Evolutionary conservation across 2,329 filamentous ascomycete species (phyloP), one percentile per base, ranked within the genome.

Genomic region (Fusarium haematococcum): DNA sequence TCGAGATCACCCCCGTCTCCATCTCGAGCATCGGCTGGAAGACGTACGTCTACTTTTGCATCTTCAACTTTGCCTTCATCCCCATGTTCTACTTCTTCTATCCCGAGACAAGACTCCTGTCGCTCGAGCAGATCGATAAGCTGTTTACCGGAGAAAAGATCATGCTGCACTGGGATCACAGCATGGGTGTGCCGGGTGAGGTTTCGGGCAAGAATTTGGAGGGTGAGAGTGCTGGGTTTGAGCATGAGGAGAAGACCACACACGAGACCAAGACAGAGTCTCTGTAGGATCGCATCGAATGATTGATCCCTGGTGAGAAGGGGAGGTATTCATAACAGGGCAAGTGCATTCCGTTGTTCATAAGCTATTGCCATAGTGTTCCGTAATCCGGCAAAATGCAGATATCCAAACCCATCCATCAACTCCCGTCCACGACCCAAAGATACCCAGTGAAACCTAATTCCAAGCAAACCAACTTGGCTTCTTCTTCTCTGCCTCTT

Each of bases 61-160:
- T 82, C 67, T 82, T 83, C 74, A 84, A 85, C 71, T 77, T 80
- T 39, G 64, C 69, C 45, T 83, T 83, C 65, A 81, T 87, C 18
- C 85, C 85, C 1, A 80, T 85, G 67, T 84, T 88, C 13, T 88
- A 84, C 75, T 85, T 86, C 73, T 85, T 86, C 76, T 88, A 86
- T 70, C 86, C 85, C 1, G 86, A 88, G 72, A 88, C 87, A 0
- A 84, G 84, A 33, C 82, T 84, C 0, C 78, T 87, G 9, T 84
- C 84, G 25, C 82, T 89, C 1, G 87, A 89, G 77, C 86, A 88
- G 76, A 85, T 89, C 58, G 85, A 87, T 56, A 79, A 77, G 59
- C 74, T 84, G 2, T 84, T 83, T 63, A 83, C 80, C 4, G 80
- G 80, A 1, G 70, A 74, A 10, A 82, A 80, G 73, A 60, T 81